These are phyloP conservation scores for Trichoderma sp. DNA, from an alignment of 2,329 filamentous ascomycete species.

Conservation along the genomic window DNA sequence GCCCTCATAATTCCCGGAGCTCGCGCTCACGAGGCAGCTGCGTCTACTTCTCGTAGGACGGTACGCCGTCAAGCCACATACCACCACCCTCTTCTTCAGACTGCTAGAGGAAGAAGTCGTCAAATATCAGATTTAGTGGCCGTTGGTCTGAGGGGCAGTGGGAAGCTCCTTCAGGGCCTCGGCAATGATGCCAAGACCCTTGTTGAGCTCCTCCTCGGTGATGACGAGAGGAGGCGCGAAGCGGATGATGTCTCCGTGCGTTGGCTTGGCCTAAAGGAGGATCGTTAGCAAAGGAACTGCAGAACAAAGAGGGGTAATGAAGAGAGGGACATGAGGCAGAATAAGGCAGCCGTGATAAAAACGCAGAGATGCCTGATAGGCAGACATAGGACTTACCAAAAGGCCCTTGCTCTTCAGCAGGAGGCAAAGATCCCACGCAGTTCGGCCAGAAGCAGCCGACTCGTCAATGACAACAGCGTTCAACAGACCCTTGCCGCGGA, in stretches of 20 bases:
- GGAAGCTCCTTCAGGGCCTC: conserved; percentile 81
- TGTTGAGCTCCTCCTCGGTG: conserved; percentile 78
- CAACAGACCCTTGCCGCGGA: conserved; percentile 89
- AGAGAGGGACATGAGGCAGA: background rate
- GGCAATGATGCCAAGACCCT: conserved; percentile 74
- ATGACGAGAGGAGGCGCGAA: conserved; percentile 97
- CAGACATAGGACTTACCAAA: conserved; percentile 58
- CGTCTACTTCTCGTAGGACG: conserved; percentile 19
- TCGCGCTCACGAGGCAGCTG: conserved; percentile 25
- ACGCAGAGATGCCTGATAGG: conserved; percentile 1
- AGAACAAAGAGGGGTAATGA: background rate
- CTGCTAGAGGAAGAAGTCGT: background rate
- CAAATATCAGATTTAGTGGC: conserved; percentile 31
- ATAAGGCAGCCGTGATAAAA: background rate
- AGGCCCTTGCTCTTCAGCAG: conserved; percentile 93
- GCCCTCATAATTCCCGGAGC: conserved; percentile 24
- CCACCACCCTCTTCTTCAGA: background rate
- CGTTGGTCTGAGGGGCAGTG: conserved; percentile 41
- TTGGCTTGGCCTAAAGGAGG: conserved; percentile 79
- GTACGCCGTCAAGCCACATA: background rate
- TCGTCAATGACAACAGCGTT: conserved; percentile 98
- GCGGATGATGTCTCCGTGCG: conserved; percentile 96
- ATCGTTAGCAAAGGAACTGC: background rate
- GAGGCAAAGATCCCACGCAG: conserved; percentile 95
- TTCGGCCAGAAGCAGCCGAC: conserved; percentile 75